A percentile compares a stretch with the other conserved stretches of the same genome.
These are phyloP conservation scores for Colletotrichum aenigma DNA, from an alignment of 2,329 filamentous ascomycete species.

Conservation along the genomic window DNA sequence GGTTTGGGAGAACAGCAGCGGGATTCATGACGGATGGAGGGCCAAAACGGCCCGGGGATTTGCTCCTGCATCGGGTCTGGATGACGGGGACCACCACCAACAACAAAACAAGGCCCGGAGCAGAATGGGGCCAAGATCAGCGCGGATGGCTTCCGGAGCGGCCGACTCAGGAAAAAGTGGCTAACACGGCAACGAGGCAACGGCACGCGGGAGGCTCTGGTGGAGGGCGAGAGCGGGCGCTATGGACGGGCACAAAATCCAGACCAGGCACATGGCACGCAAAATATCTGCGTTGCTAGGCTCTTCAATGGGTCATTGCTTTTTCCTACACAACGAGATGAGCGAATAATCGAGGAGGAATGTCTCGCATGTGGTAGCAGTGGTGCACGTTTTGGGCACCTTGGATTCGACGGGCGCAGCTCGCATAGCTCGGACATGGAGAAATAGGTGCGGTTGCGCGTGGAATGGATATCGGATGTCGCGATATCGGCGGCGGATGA, in stretches of 20 bases:
- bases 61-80: background rate
- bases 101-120: background rate
- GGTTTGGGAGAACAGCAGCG: background rate
- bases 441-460: background rate
- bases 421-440: conserved; percentile 1
- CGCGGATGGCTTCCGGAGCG: background rate
- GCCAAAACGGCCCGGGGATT: background rate
- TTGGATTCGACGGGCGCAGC: background rate
- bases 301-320: background rate
- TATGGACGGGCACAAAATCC: background rate
- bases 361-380: conserved; percentile 9
- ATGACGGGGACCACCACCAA: background rate
- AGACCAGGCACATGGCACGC: background rate
- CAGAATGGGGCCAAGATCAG: conserved; percentile 1
- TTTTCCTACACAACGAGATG: background rate
- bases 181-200: background rate
- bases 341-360: background rate
- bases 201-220: background rate
- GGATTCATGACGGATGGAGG: background rate
- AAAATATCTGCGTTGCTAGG: background rate
- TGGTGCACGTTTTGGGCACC: background rate
- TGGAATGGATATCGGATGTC: conserved; percentile 15
- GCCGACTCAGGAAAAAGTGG: conserved; percentile 7
- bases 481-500: conserved; percentile 16
- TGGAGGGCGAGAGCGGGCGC: background rate